phyloP scores from a whole-genome alignment of 2,329 filamentous ascomycete genomes.

The Pyricularia sp. region DNA sequence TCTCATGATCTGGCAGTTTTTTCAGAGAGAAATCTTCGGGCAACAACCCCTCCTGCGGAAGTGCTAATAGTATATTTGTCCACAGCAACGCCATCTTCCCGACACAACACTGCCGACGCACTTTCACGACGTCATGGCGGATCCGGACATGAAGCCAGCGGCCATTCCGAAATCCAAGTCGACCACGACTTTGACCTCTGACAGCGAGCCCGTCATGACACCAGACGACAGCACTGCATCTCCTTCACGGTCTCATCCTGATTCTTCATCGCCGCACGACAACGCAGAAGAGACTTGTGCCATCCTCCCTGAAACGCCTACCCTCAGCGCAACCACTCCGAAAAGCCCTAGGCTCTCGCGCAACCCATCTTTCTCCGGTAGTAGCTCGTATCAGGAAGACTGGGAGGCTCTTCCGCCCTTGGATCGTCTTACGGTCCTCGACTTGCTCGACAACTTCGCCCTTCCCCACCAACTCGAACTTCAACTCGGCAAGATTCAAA shows the following conservation, averaged over 20 bases:
- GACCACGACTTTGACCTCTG: constrained; percentile 25
- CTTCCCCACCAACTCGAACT: constrained; percentile 86
- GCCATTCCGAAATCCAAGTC: constrained; percentile 27
- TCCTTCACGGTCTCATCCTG: constrained; percentile 14
- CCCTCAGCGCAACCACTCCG: constrained; percentile 33
- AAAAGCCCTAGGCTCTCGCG: constrained; percentile 57
- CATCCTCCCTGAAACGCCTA: constrained; percentile 35
- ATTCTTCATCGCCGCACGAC: constrained; percentile 33
- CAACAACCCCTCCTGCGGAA: neutral
- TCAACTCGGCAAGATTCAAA: constrained; percentile 84
- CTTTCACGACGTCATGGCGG: constrained; percentile 25
- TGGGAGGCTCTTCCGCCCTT: constrained; percentile 77
- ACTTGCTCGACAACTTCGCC: constrained; percentile 88
- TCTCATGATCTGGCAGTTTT: neutral
- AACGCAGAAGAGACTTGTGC: constrained; percentile 16
- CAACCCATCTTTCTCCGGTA: constrained; percentile 72
- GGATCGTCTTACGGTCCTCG: constrained; percentile 83
- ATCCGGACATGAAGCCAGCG: constrained; percentile 17
- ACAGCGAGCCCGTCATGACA: constrained; percentile 32
- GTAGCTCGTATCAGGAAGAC: constrained; percentile 78
- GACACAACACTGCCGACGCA: neutral
- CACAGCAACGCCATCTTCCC: neutral
- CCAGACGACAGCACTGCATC: constrained; percentile 31
- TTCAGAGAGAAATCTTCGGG: neutral
- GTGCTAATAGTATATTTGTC: neutral